phyloP scores from a whole-genome alignment of 305 asterid species.

The Fraxinus sp. region DNA sequence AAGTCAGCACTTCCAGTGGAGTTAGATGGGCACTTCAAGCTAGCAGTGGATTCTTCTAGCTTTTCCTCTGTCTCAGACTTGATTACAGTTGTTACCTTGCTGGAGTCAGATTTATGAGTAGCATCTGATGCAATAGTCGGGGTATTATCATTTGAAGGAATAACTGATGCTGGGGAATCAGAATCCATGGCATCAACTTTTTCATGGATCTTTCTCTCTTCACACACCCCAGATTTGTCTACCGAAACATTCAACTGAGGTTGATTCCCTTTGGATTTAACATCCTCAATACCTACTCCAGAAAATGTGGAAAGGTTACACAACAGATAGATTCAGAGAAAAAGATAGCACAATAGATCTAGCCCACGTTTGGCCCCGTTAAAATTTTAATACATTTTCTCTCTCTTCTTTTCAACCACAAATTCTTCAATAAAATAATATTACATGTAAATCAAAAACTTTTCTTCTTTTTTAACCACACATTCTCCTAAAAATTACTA shows the following conservation, averaged over 20 bases:
- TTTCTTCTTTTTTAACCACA: neutral
- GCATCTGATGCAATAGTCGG: slow-evolving; percentile 26
- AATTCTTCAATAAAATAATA: neutral
- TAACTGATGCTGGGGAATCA: slow-evolving; percentile 12
- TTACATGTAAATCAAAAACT: neutral
- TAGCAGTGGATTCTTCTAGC: slow-evolving; percentile 28
- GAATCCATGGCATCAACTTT: neutral
- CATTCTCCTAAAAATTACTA: neutral
- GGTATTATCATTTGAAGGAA: slow-evolving; percentile 24
- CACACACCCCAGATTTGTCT: slow-evolving; percentile 37
- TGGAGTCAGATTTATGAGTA: slow-evolving; percentile 29
- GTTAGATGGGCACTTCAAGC: slow-evolving; percentile 17
- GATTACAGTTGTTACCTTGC: slow-evolving; percentile 16
- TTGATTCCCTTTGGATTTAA: slow-evolving; percentile 32
- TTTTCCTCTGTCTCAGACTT: slow-evolving; percentile 31
- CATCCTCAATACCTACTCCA: slow-evolving; percentile 36
- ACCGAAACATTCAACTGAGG: slow-evolving; percentile 32
- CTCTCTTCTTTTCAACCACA: neutral
- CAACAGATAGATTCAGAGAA: slow-evolving; percentile 21
- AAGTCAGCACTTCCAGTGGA: neutral
- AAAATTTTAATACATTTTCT: neutral
- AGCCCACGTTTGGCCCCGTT: neutral
- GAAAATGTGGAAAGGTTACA: slow-evolving; percentile 12
- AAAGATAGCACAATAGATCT: slow-evolving; percentile 5
- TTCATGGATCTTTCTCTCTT: slow-evolving; percentile 10